These are phyloP conservation scores for Gnomoniopsis smithogilvyi DNA, from an alignment of 2,329 filamentous ascomycete genomes.

Conservation along the genomic window DNA sequence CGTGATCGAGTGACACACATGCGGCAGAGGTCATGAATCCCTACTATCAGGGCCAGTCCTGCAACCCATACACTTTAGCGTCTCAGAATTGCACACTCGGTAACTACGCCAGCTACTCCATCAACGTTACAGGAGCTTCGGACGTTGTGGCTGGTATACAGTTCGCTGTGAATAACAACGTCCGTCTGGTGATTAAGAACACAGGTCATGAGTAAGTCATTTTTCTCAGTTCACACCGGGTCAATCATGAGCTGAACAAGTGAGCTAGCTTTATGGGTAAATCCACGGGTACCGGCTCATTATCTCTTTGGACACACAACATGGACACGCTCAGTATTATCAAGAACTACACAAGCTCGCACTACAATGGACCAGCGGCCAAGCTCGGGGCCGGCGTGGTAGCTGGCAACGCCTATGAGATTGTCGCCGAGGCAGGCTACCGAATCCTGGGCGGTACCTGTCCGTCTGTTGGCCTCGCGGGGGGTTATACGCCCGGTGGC, in stretches of 20 bases:
- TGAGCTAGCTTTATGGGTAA: slow-evolving; percentile 21
- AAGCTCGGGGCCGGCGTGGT: slow-evolving; percentile 54
- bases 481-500: slow-evolving; percentile 45
- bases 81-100: too few species aligned
- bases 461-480: slow-evolving; percentile 46
- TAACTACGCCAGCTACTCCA: slow-evolving; percentile 30
- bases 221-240: slow-evolving; percentile 21
- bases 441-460: slow-evolving; percentile 17
- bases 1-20: too few species aligned
- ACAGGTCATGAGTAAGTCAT: slow-evolving; percentile 39
- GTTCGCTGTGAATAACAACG: slow-evolving; percentile 32
- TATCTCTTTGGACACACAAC: slow-evolving; percentile 49
- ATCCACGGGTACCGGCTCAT: slow-evolving; percentile 17
- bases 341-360: not conserved
- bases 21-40: too few species aligned
- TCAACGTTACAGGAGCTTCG: slow-evolving; percentile 24
- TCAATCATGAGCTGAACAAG: not conserved
- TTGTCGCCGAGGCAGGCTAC: slow-evolving; percentile 40
- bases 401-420: slow-evolving; percentile 47
- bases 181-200: slow-evolving; percentile 41
- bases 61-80: too few species aligned
- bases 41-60: too few species aligned
- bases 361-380: slow-evolving; percentile 45
- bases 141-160: slow-evolving; percentile 30
- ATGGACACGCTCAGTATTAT: slow-evolving; percentile 30